Percentiles rank a stretch among this genome's conserved stretches.
Evolutionary conservation across 257 asterid species (phyloP).

Genomic region (Rhazya stricta): DNA sequence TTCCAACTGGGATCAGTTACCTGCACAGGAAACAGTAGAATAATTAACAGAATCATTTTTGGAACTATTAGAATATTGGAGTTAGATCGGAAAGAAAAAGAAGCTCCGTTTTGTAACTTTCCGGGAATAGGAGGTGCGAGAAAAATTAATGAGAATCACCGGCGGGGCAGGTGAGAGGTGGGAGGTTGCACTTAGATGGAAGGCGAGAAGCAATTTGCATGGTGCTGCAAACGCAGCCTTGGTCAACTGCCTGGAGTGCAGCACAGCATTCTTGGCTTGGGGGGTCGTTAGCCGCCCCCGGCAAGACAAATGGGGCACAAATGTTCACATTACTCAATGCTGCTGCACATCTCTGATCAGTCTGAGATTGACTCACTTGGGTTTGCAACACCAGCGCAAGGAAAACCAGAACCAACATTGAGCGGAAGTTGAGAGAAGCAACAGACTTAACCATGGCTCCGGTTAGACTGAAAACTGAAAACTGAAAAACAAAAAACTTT

Average conservation of each 20-base stretch:
- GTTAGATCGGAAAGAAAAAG: neutral
- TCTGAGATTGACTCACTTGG: constrained; percentile 20
- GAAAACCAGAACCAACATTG: constrained; percentile 10
- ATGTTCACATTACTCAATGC: constrained; percentile 25
- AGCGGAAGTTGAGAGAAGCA: neutral
- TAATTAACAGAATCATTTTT: neutral
- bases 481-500: neutral
- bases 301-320: constrained; percentile 25
- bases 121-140: neutral
- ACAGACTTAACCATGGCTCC: constrained; percentile 27
- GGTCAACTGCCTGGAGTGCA: constrained; percentile 26
- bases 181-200: constrained; percentile 55
- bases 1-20: constrained; percentile 23
- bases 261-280: constrained; percentile 31
- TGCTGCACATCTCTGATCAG: constrained; percentile 33
- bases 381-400: constrained; percentile 21
- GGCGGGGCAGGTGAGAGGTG: constrained; percentile 25
- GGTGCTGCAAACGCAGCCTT: constrained; percentile 41
- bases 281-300: constrained; percentile 16
- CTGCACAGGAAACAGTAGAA: constrained; percentile 13
- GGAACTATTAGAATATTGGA: neutral
- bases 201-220: constrained; percentile 37
- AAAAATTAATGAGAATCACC: neutral
- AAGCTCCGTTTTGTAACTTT: neutral
- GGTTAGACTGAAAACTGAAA: neutral